These are phyloP conservation scores for Goffeauzyma gilvescens DNA, from an alignment of 768 basidiomycete genomes.

Conservation along the genomic window DNA sequence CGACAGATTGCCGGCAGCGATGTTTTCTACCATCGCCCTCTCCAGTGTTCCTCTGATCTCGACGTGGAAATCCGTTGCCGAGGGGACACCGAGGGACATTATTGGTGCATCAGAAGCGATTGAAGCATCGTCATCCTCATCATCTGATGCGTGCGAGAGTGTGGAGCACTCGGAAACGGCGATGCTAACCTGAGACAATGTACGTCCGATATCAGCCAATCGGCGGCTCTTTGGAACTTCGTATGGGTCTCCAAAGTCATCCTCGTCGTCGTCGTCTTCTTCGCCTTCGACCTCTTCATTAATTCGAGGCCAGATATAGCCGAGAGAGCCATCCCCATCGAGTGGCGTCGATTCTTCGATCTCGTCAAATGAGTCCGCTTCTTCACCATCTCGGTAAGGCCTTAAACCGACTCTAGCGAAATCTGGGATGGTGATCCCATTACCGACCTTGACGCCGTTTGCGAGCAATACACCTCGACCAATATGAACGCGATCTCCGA, in stretches of 20 bases:
- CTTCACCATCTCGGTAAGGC: conserved; percentile 31
- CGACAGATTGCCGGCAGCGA: conserved; percentile 77
- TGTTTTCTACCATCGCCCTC: conserved; percentile 76
- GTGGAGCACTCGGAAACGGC: conserved; percentile 20
- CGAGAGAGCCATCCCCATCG: conserved; percentile 35
- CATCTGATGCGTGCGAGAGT: conserved; percentile 23
- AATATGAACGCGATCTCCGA: conserved; percentile 51
- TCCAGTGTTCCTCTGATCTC: conserved; percentile 53
- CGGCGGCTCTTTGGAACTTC: conserved; percentile 29
- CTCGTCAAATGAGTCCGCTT: conserved; percentile 32
- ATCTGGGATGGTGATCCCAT: conserved; percentile 44
- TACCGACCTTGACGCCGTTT: conserved; percentile 61
- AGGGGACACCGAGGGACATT: conserved; percentile 16
- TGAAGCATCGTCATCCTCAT: too few species aligned
- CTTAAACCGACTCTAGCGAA: conserved; percentile 52
- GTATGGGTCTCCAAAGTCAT: conserved; percentile 38
- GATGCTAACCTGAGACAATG: conserved; percentile 9
- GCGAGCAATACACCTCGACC: conserved; percentile 61
- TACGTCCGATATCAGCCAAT: conserved; percentile 16
- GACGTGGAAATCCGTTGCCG: conserved; percentile 22
- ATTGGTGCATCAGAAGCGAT: conserved; percentile 11
- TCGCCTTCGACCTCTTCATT: conserved; percentile 29
- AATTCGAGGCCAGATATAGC: conserved; percentile 65
- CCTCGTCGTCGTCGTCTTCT: conserved; percentile 28
- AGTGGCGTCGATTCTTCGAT: conserved; percentile 15